Base-by-base conservation (phyloP, 129 eudicot species). In the Ambrosia artemisiifolia region DNA sequence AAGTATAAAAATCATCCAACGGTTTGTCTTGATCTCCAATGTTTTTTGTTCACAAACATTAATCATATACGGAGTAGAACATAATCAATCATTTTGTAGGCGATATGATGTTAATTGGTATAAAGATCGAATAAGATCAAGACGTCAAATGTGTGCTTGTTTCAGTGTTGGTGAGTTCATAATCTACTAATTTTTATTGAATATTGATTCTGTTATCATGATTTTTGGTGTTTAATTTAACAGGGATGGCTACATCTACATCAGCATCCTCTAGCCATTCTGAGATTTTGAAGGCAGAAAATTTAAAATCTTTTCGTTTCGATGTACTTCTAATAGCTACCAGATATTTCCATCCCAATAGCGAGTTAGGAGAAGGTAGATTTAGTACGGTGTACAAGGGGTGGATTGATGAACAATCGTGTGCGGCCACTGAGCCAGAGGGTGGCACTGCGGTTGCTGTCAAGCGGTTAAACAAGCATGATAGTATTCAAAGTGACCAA, bases 281-380 rank as follows among this genome's bases (percentile, higher is more conserved):
- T 43, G 88, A 88, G 69, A 88, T 88, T 40, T 79, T 88, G 80
- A 84, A 76, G 55, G 69, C 85, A 6, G 36, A 78, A 40, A 85
- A 79, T 63, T 67, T 88, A 74, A 88, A 85, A 73, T 57, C 81
- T 38, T 85, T 88, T 68, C 49, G 64, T 61, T 88, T 84, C 43
- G 79, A 74, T 51, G 87, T 81, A 11, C 82, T 88, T 13, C 83
- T 65, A 71, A n/a, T 75, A 14, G 87, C 96, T 28, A 88, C 96
- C 2, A 71, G 91, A 73, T 83, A 88, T 40, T 88, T 88, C 42
- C 87, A 87, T 7, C 96, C 96, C 1, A 91, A 86, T 80, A 88
- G 89, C 69, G 91, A 86, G 69, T 70, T 88, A 56, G 96, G 96
- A 63, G 91, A 88, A 86, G 96, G 96, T 35, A 91, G 91, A 7